Evolutionary conservation across 2,329 filamentous ascomycete species (phyloP).

Genomic region (Penicillium sp.): DNA sequence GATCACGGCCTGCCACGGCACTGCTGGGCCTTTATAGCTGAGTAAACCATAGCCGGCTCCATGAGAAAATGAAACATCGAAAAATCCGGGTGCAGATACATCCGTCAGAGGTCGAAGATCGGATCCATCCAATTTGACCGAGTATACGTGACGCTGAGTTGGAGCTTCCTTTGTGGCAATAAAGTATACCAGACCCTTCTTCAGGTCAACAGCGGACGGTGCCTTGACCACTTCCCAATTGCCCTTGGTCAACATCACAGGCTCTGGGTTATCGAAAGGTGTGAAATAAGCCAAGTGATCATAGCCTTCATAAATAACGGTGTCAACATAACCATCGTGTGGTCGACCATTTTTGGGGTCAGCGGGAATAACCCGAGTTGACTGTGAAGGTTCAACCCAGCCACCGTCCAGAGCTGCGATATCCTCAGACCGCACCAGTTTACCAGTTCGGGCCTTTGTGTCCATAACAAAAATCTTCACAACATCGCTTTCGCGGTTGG

Average conservation of each 20-base stretch:
- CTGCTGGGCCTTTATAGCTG: conserved; percentile 75
- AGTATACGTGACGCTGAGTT: conserved; percentile 88
- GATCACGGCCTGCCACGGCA: conserved; percentile 89
- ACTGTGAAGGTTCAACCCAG: conserved; percentile 93
- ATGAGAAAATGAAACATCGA: conserved; percentile 77
- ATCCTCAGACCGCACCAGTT: conserved; percentile 75
- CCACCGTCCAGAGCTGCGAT: conserved; percentile 85
- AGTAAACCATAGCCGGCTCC: conserved; percentile 81
- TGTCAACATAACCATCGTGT: conserved; percentile 90
- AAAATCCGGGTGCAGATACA: conserved; percentile 70
- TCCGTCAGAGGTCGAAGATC: conserved; percentile 72
- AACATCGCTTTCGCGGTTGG: conserved; percentile 90
- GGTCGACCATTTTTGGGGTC: conserved; percentile 72
- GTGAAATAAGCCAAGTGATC: conserved; percentile 94
- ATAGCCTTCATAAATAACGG: conserved; percentile 77
- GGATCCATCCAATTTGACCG: conserved; percentile 77
- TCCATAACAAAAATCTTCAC: conserved; percentile 85
- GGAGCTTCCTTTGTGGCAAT: conserved; percentile 80
- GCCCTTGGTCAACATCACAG: conserved; percentile 81
- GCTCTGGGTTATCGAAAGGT: conserved; percentile 77
- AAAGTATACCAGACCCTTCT: conserved; percentile 88
- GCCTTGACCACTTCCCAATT: conserved; percentile 88
- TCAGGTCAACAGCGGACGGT: conserved; percentile 78
- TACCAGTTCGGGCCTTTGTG: conserved; percentile 68
- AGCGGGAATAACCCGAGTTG: conserved; percentile 80